Conservation (phyloP, 345 rosid species). For the Crucihimalaya himalaica region DNA sequence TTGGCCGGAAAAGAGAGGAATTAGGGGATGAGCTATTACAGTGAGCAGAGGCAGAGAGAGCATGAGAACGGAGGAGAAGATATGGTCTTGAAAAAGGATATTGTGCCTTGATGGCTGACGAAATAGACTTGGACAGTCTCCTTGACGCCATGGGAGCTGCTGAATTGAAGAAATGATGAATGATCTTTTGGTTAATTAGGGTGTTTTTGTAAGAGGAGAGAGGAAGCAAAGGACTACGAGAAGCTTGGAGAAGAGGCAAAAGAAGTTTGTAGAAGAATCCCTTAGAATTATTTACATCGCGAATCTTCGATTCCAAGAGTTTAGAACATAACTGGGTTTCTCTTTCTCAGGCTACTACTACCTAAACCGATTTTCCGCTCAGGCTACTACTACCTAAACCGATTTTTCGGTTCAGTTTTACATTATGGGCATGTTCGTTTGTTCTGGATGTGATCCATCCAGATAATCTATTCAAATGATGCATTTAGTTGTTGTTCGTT, state of each 20-base stretch:
- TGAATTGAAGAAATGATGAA: neutral
- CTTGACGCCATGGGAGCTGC: constrained; percentile 27
- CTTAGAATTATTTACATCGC: too few relatives aligned
- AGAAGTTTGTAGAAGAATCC: neutral
- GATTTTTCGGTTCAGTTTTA: neutral
- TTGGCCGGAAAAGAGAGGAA: constrained; percentile 23
- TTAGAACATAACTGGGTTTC: neutral
- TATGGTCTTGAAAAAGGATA: neutral
- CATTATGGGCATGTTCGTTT: too few relatives aligned
- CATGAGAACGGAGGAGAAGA: constrained; percentile 22
- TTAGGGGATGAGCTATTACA: neutral
- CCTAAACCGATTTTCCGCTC: neutral
- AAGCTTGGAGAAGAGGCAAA: constrained; percentile 35
- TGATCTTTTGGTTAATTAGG: neutral
- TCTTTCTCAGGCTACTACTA: neutral
- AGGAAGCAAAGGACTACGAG: neutral
- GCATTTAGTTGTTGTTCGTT: too few relatives aligned
- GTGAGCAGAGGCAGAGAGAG: constrained; percentile 25
- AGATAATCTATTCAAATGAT: too few relatives aligned
- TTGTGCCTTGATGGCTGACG: neutral
- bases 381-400: too few relatives aligned
- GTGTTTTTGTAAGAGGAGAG: neutral
- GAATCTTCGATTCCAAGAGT: neutral
- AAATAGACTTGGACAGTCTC: constrained; percentile 19
- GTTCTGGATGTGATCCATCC: too few relatives aligned